Conservation (phyloP, 1,139 yeast species). For the Candida sp. region DNA sequence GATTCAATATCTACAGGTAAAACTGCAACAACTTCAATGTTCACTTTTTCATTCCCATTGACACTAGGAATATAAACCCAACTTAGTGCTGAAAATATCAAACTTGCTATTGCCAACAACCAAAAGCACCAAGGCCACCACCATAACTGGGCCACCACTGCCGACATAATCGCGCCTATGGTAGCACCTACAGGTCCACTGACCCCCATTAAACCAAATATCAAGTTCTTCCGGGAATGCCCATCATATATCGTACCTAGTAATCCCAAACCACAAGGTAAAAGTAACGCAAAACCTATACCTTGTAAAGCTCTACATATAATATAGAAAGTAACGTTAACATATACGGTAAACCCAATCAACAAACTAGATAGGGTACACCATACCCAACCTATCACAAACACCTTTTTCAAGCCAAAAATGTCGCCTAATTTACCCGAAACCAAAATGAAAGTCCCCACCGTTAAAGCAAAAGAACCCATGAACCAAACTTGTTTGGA, state of each 20-base stretch:
- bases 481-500: slow-evolving; percentile 48
- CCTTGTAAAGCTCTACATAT: slow-evolving; percentile 54
- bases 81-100: slow-evolving; percentile 23
- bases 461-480: slow-evolving; percentile 55
- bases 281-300: slow-evolving; percentile 48
- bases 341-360: slow-evolving; percentile 45
- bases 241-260: slow-evolving; percentile 35
- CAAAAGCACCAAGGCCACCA: slow-evolving; percentile 57
- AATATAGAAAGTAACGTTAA: slow-evolving; percentile 44
- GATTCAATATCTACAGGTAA: neutral
- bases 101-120: slow-evolving; percentile 36
- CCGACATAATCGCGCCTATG: slow-evolving; percentile 47
- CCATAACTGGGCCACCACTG: slow-evolving; percentile 36
- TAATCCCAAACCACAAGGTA: slow-evolving; percentile 53
- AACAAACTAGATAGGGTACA: slow-evolving; percentile 41
- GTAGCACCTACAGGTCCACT: slow-evolving; percentile 57
- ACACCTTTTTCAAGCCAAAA: slow-evolving; percentile 43
- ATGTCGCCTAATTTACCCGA: slow-evolving; percentile 54
- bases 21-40: neutral
- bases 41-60: neutral
- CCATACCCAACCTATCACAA: slow-evolving; percentile 45
- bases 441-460: slow-evolving; percentile 51
- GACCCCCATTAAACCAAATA: slow-evolving; percentile 50
- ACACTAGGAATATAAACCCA: slow-evolving; percentile 29
- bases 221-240: slow-evolving; percentile 48